Evolutionary conservation across 2,329 filamentous ascomycete species (phyloP).

Genomic region (Penicillium sp.): DNA sequence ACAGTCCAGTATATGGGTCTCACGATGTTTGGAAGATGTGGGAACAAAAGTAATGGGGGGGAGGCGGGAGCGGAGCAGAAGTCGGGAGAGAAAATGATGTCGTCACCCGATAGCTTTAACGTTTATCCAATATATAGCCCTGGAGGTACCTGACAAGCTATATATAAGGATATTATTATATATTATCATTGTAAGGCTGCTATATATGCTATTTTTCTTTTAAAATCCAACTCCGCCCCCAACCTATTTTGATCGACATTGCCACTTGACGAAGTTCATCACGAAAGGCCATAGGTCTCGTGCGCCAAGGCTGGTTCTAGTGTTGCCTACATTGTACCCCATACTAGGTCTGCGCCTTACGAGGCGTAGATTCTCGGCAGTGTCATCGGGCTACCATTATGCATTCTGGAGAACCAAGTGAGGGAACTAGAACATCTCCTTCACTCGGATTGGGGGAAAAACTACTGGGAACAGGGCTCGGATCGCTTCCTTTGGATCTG

Average conservation of each 20-base stretch:
- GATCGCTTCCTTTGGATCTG: not conserved
- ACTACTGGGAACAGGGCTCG: not conserved
- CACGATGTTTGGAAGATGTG: not conserved
- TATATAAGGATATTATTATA: not conserved
- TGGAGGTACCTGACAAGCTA: not conserved
- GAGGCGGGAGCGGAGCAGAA: not conserved
- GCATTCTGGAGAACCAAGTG: not conserved
- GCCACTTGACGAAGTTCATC: not conserved
- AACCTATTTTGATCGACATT: not conserved
- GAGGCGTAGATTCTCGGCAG: conserved; percentile 1
- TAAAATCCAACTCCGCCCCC: not conserved
- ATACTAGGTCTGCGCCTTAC: conserved; percentile 1
- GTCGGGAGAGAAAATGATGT: conserved; percentile 10
- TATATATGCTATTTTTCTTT: not conserved
- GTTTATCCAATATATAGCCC: not conserved
- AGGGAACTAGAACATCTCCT: not conserved
- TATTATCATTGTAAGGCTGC: not conserved
- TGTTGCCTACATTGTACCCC: not conserved
- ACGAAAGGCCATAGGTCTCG: too few relatives aligned
- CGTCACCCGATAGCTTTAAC: conserved; percentile 7
- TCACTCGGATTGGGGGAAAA: not conserved
- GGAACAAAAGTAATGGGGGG: conserved; percentile 4
- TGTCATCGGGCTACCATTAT: not conserved
- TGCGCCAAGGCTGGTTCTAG: conserved; percentile 2
- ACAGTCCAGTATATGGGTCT: not conserved